Evolutionary conservation across 2,329 filamentous ascomycete species (phyloP).

Genomic region (Fusarium sp.): DNA sequence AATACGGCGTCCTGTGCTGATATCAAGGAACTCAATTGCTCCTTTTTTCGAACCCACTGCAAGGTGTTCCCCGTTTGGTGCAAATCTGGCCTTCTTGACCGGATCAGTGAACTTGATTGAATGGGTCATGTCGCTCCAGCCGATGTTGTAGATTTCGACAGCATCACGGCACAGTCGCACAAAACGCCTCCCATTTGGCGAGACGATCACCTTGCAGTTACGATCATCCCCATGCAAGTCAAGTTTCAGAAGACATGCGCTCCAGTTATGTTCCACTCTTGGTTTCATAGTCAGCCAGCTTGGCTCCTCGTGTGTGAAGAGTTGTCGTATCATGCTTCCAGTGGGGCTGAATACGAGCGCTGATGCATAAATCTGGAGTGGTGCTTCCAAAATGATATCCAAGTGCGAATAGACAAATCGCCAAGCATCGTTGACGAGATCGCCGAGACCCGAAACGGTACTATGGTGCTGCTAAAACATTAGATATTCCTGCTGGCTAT

Average conservation of each 20-base stretch:
- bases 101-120: neutral
- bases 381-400: neutral
- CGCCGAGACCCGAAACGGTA: neutral
- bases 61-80: neutral
- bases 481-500: neutral
- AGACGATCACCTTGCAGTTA: neutral
- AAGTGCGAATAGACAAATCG: neutral
- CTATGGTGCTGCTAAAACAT: neutral
- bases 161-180: accelerated
- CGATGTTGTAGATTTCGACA: neutral
- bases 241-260: neutral
- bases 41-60: neutral
- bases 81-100: neutral
- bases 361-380: conserved; percentile 17
- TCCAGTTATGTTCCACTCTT: neutral
- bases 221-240: neutral
- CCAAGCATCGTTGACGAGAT: neutral
- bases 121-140: neutral
- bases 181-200: neutral
- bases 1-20: neutral
- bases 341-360: conserved; percentile 17
- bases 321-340: neutral
- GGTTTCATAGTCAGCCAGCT: neutral
- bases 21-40: neutral
- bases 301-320: neutral